Evolutionary conservation across 352 stramenopile genomes (phyloP).

Genomic region (Globisporangium camurandrum): DNA sequence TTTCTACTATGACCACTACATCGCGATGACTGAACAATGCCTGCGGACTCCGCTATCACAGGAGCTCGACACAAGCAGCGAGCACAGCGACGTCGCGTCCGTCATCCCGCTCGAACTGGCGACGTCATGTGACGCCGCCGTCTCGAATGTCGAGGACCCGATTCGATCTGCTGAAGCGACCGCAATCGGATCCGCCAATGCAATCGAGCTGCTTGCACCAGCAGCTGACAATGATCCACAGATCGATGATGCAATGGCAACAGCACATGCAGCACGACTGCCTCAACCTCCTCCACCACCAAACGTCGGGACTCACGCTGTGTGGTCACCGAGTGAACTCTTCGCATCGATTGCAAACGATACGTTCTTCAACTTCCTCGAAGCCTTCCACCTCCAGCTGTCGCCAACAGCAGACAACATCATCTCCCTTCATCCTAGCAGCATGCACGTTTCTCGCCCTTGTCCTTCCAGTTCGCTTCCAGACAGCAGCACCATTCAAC

Average conservation of each 20-base stretch:
- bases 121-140: background rate
- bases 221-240: too few relatives aligned
- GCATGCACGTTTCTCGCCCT: too few relatives aligned
- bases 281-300: background rate
- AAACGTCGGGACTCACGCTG: background rate
- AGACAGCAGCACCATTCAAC: background rate
- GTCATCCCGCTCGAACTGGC: constrained; percentile 6
- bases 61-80: too few relatives aligned
- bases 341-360: constrained; percentile 9
- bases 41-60: too few relatives aligned
- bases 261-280: background rate
- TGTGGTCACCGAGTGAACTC: constrained; percentile 11
- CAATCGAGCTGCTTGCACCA: background rate
- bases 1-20: too few relatives aligned
- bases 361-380: constrained; percentile 15
- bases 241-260: background rate
- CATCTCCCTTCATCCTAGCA: too few relatives aligned
- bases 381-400: constrained; percentile 12
- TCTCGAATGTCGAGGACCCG: background rate
- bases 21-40: too few relatives aligned
- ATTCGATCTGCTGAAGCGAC: background rate
- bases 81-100: background rate
- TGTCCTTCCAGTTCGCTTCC: too few relatives aligned
- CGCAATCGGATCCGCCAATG: background rate
- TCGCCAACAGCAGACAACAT: background rate